A percentile compares a stretch with the other conserved stretches of the same genome.
phyloP scores from a whole-genome alignment of 2,329 filamentous ascomycete genomes.

The Boeremia exigua region DNA sequence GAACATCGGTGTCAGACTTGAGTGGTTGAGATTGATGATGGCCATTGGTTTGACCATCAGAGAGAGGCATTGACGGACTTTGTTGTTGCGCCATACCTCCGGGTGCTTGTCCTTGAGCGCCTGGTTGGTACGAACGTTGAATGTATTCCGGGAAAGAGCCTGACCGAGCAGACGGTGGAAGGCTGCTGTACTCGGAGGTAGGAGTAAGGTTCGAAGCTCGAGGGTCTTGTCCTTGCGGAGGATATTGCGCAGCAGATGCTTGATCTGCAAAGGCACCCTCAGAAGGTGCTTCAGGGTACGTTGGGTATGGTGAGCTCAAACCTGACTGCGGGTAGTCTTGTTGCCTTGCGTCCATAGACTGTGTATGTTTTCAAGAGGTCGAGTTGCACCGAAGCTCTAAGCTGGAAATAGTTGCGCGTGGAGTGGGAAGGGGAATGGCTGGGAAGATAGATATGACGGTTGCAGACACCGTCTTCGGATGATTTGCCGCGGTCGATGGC shows the following conservation, averaged over 20 bases:
- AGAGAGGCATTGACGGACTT: slow-evolving; percentile 93
- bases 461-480: slow-evolving; percentile 45
- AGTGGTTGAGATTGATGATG: slow-evolving; percentile 70
- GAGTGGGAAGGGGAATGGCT: slow-evolving; percentile 52
- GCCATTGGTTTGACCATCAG: slow-evolving; percentile 76
- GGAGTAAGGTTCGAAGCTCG: slow-evolving; percentile 79
- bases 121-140: slow-evolving; percentile 79
- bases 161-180: slow-evolving; percentile 77
- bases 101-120: slow-evolving; percentile 74
- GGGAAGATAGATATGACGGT: slow-evolving; percentile 59
- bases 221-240: slow-evolving; percentile 77
- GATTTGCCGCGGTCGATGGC: slow-evolving; percentile 46
- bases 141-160: slow-evolving; percentile 87
- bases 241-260: slow-evolving; percentile 88
- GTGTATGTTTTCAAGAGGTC: slow-evolving; percentile 41
- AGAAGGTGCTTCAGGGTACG: slow-evolving; percentile 70
- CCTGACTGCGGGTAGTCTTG: slow-evolving; percentile 61
- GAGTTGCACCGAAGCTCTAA: slow-evolving; percentile 45
- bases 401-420: slow-evolving; percentile 48
- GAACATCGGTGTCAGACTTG: slow-evolving; percentile 95
- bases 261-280: slow-evolving; percentile 88
- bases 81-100: slow-evolving; percentile 98
- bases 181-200: slow-evolving; percentile 85
- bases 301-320: slow-evolving; percentile 62
- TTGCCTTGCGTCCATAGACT: slow-evolving; percentile 63